These are phyloP conservation scores for Aspergillus sojae DNA, from an alignment of 2,329 filamentous ascomycete species.

Conservation along the genomic window DNA sequence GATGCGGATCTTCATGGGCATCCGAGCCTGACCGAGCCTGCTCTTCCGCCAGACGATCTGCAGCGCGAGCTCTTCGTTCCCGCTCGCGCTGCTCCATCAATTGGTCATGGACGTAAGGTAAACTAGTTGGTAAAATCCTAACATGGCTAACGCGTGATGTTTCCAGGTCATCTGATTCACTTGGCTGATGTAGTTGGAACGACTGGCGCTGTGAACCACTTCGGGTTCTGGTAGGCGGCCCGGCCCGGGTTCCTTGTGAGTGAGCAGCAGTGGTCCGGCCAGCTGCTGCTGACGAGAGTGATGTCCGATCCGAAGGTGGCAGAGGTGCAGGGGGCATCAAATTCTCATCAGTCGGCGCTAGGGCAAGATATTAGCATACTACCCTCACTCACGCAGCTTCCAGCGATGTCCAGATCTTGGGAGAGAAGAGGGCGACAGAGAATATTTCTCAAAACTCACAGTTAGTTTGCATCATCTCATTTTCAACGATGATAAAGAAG, in stretches of 20 bases:
- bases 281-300: slow-evolving; percentile 22
- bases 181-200: slow-evolving; percentile 27
- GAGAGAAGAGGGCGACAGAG: not conserved
- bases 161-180: slow-evolving; percentile 39
- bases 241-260: slow-evolving; percentile 22
- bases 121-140: slow-evolving; percentile 84
- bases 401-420: not conserved
- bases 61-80: slow-evolving; percentile 31
- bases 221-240: slow-evolving; percentile 25
- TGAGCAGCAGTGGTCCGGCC: slow-evolving; percentile 20
- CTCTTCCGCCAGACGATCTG: slow-evolving; percentile 49
- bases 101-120: slow-evolving; percentile 87
- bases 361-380: not conserved
- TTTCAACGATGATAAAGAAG: slow-evolving; percentile 96
- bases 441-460: slow-evolving; percentile 62
- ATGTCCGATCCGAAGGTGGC: slow-evolving; percentile 32
- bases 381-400: not conserved
- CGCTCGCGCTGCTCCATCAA: slow-evolving; percentile 69
- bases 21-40: slow-evolving; percentile 16
- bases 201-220: slow-evolving; percentile 31
- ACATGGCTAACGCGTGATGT: slow-evolving; percentile 76
- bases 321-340: slow-evolving; percentile 31
- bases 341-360: slow-evolving; percentile 42
- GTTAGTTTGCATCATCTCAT: slow-evolving; percentile 93
- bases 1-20: slow-evolving; percentile 25